These are phyloP conservation scores for Trifolium pratense DNA, from an alignment of 306 rosid species.

Conservation along the genomic window DNA sequence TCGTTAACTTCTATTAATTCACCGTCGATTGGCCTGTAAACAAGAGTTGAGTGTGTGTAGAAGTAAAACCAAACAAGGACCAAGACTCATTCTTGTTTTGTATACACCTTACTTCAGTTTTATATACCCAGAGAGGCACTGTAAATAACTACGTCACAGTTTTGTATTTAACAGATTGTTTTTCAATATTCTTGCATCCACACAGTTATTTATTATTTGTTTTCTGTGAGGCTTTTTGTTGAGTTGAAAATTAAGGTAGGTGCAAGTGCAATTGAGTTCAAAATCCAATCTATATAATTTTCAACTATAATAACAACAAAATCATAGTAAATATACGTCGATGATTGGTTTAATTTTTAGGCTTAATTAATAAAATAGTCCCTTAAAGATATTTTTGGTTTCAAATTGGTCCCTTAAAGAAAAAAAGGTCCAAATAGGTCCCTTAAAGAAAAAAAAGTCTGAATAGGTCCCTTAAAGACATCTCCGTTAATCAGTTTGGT, in stretches of 20 bases:
- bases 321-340: no score
- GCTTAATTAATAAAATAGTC: no score
- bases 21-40: background rate
- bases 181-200: conserved; percentile 38
- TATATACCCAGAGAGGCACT: conserved; percentile 50
- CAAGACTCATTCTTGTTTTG: conserved; percentile 39
- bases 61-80: background rate
- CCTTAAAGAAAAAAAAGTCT: no score
- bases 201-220: background rate
- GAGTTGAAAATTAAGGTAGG: background rate
- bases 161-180: conserved; percentile 37
- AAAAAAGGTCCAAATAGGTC: no score
- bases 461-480: no score
- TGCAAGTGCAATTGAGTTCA: no score
- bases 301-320: no score
- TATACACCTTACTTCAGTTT: conserved; percentile 48
- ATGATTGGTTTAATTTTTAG: no score
- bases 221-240: background rate
- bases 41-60: background rate
- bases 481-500: no score
- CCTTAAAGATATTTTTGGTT: no score
- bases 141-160: conserved; percentile 53
- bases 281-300: no score
- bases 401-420: no score
- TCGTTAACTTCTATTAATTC: background rate